Base-by-base conservation (phyloP, 2,329 filamentous ascomycete genomes). In the Dryadomyces quercus-mongolicae region DNA sequence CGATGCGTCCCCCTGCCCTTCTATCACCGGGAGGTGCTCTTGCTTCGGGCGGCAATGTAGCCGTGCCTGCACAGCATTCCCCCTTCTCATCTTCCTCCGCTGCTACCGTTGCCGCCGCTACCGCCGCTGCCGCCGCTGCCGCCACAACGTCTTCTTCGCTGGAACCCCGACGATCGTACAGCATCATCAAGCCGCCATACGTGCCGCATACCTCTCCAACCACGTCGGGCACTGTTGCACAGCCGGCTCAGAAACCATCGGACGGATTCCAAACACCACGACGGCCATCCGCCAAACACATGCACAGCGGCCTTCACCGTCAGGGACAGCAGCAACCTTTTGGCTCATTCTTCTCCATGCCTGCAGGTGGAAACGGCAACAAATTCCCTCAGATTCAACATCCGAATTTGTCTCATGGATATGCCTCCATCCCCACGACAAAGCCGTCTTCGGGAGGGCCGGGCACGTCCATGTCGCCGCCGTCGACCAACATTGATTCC, bases 221-320 rank as follows among this genome's bases (percentile, higher is more conserved):
- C 67, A 71, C 38, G 79, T 80, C 63, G 79, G 80, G 59, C 75
- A 76, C 1, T 65, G 69, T 56, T 5, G 9, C 16, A n/a, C 42
- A 20, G 16, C 42, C 8, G 10, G 3, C 42, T n/a, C 36, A 5
- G 15, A 69, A 68, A 53, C 64, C 71, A 1, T 57, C 65, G 1
- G 63, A 64, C 20, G 52, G 62, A 48, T 55, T 60, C 10, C 51
- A 54, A 10, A 55, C 54, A 7, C 60, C n/a, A 51, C 54, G 55
- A 21, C 57, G 53, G 6, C 55, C 57, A 0, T 47, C 56, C 6
- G 53, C 53, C 9, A 55, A 54, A 9, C 52, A 55, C 22, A 45
- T 50, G 8, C 49, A 45, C 16, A 45, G 38, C n/a, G 54, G 55
- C 1, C 47, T 52, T 8, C 55, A 57, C 38, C 55, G 50, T 21